Conservation (phyloP, 148 eudicot species). For the Rhododendron simsii region DNA sequence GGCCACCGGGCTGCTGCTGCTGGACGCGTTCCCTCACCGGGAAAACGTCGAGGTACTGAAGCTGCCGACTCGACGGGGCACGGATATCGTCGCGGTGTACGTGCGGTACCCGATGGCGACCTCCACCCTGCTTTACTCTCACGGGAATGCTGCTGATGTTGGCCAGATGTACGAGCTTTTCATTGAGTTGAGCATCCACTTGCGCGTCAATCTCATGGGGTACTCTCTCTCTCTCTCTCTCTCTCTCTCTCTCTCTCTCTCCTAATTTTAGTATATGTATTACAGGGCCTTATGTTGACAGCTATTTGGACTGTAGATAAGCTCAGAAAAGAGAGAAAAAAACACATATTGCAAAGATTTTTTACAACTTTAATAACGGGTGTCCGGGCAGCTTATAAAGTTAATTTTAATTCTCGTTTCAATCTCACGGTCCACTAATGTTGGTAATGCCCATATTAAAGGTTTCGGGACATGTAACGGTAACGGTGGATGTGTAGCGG, state of each 20-base stretch:
- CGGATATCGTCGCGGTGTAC: slow-evolving; percentile 72
- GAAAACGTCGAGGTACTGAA: slow-evolving; percentile 87
- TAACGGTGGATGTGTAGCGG: no score
- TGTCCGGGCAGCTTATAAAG: neutral
- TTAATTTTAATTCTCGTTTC: neutral
- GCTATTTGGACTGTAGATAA: no score
- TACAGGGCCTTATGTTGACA: no score
- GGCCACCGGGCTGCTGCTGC: slow-evolving; percentile 47
- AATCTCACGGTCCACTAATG: neutral
- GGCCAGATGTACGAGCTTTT: slow-evolving; percentile 99
- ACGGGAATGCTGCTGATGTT: slow-evolving; percentile 95
- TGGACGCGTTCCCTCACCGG: slow-evolving; percentile 70
- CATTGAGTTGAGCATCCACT: slow-evolving; percentile 76
- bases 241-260: neutral
- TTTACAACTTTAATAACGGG: neutral
- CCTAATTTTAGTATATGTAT: neutral
- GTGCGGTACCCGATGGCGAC: slow-evolving; percentile 88
- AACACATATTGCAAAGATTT: no score
- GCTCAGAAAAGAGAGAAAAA: no score
- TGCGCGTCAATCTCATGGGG: slow-evolving; percentile 85
- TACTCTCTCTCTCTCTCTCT: slow-evolving; percentile 19
- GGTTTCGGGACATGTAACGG: no score
- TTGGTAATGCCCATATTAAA: neutral
- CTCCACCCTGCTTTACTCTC: slow-evolving; percentile 81
- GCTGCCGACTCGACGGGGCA: slow-evolving; percentile 63